Evolutionary conservation across 441 rosid genomes (phyloP).

Genomic region (Sinapis alba): DNA sequence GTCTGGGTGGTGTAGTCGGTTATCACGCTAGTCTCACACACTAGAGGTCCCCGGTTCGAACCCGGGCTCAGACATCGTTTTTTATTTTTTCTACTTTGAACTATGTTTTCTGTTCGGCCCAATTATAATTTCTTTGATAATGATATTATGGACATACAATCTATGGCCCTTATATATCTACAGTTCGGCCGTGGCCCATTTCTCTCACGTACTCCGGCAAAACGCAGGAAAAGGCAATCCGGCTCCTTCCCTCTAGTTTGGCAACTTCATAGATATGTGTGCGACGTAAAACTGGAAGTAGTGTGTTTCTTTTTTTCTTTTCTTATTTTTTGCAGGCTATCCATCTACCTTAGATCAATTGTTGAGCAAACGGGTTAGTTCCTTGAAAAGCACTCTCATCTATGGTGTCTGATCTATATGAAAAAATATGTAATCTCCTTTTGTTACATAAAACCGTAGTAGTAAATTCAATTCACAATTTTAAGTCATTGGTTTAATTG

Average conservation of each 20-base stretch:
- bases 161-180: neutral
- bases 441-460: neutral
- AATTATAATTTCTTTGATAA: neutral
- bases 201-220: neutral
- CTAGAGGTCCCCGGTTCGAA: conserved; percentile 74
- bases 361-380: too few species aligned
- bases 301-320: neutral
- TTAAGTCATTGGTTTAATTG: neutral
- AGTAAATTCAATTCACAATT: neutral
- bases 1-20: conserved; percentile 99
- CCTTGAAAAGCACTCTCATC: too few species aligned
- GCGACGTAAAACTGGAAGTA: neutral
- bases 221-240: neutral
- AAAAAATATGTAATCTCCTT: too few species aligned
- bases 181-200: neutral
- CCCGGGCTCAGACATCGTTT: neutral
- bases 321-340: too few species aligned
- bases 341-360: too few species aligned
- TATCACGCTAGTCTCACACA: conserved; percentile 99
- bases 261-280: neutral
- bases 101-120: neutral
- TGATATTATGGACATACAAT: neutral
- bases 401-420: too few species aligned
- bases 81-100: neutral
- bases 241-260: neutral